Conservation (phyloP, 176 grass and related monocot genomes). For the Zea luxurians region DNA sequence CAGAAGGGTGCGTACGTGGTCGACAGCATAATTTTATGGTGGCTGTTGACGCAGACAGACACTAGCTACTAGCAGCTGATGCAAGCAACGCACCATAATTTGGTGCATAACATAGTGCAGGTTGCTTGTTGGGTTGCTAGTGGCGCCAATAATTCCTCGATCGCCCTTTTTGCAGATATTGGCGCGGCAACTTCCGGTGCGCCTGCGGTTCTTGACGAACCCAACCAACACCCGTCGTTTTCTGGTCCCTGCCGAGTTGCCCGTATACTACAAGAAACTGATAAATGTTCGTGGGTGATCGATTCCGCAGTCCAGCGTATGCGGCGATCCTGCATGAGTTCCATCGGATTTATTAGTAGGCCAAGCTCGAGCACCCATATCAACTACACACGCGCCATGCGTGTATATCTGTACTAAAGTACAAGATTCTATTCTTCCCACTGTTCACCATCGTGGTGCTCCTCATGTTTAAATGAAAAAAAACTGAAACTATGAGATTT, state of each 20-base stretch:
- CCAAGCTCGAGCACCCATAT: no score
- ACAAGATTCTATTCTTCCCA: no score
- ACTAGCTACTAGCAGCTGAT: not conserved
- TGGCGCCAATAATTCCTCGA: slow-evolving; percentile 30
- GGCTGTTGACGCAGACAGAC: not conserved
- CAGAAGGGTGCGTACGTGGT: not conserved
- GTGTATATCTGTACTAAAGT: no score
- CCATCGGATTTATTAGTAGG: no score
- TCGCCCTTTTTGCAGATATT: not conserved
- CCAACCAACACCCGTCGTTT: not conserved
- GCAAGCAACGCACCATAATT: slow-evolving; percentile 3
- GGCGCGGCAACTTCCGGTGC: not conserved
- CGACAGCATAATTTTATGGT: slow-evolving; percentile 28
- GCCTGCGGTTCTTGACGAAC: not conserved
- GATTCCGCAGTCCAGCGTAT: slow-evolving; percentile 7
- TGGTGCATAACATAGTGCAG: slow-evolving; percentile 19
- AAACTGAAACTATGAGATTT: no score
- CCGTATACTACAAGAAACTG: no score
- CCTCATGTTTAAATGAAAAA: no score
- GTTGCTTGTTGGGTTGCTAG: not conserved
- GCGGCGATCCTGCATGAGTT: slow-evolving; percentile 33
- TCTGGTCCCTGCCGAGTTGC: no score
- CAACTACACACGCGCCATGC: no score
- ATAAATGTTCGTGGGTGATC: no score
- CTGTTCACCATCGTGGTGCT: no score